phyloP scores from a whole-genome alignment of 2,329 filamentous ascomycete genomes.

The Cladobotryum mycophilum region DNA sequence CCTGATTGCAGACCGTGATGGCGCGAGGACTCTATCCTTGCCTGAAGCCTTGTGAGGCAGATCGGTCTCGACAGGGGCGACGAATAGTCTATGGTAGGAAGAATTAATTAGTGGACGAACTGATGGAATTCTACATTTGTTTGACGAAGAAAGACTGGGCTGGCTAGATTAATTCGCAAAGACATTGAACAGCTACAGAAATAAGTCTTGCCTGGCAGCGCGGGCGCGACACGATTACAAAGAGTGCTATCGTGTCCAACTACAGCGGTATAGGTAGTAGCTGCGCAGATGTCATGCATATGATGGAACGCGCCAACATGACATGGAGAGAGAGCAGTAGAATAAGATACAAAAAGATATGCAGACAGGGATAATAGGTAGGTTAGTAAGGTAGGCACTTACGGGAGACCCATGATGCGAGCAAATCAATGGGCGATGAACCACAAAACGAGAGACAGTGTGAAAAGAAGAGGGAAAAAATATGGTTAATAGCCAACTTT shows the following conservation, averaged over 20 bases:
- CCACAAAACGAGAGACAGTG: background rate
- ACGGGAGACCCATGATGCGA: slow-evolving; percentile 12
- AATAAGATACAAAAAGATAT: background rate
- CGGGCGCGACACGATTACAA: background rate
- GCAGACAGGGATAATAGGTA: background rate
- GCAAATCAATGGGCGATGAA: background rate
- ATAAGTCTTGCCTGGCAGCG: background rate
- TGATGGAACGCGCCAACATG: background rate
- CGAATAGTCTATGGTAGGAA: slow-evolving; percentile 33
- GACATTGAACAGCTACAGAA: background rate
- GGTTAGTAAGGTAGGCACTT: slow-evolving; percentile 3
- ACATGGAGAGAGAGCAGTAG: background rate
- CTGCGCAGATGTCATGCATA: background rate
- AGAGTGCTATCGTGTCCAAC: background rate
- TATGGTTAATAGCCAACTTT: background rate
- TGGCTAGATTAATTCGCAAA: background rate
- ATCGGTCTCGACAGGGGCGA: slow-evolving; percentile 41
- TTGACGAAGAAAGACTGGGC: background rate
- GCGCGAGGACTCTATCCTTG: slow-evolving; percentile 24
- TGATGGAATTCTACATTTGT: background rate
- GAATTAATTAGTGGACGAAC: slow-evolving; percentile 1
- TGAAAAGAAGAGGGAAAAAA: background rate
- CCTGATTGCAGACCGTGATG: slow-evolving; percentile 36
- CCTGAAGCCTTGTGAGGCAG: slow-evolving; percentile 29
- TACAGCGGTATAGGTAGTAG: background rate